Conservation (phyloP, 2,329 filamentous ascomycete species). For the Fusarium sp. region DNA sequence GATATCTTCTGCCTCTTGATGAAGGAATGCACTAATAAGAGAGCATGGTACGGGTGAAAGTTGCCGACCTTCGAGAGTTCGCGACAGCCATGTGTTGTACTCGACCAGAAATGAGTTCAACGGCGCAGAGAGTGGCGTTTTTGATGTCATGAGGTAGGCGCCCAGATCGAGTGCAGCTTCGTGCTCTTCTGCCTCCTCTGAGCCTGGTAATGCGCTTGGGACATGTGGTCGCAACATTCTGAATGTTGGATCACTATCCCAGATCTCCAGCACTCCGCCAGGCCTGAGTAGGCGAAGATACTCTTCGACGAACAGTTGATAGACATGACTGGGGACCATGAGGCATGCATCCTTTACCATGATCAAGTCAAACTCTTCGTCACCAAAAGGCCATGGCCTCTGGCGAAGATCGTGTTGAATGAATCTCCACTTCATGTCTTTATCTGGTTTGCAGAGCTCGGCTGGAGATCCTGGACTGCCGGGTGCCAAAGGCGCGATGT, state of each 20-base stretch:
- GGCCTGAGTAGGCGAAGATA: slow-evolving; percentile 80
- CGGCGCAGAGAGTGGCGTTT: slow-evolving; percentile 83
- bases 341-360: slow-evolving; percentile 88
- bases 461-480: slow-evolving; percentile 49
- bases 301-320: slow-evolving; percentile 72
- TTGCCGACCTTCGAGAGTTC: slow-evolving; percentile 77
- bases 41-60: slow-evolving; percentile 83
- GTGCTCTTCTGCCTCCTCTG: slow-evolving; percentile 63
- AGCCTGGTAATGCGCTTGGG: slow-evolving; percentile 58
- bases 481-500: slow-evolving; percentile 78
- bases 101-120: slow-evolving; percentile 85
- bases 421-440: slow-evolving; percentile 88
- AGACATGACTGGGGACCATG: slow-evolving; percentile 68
- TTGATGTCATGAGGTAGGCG: slow-evolving; percentile 84
- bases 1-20: slow-evolving; percentile 82
- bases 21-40: slow-evolving; percentile 77
- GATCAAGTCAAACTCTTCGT: slow-evolving; percentile 86
- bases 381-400: slow-evolving; percentile 79
- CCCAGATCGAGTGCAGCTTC: slow-evolving; percentile 76
- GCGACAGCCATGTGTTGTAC: slow-evolving; percentile 84
- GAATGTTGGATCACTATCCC: slow-evolving; percentile 88
- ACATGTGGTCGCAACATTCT: slow-evolving; percentile 86
- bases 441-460: slow-evolving; percentile 64
- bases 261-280: slow-evolving; percentile 85
- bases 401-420: slow-evolving; percentile 86